Conservation (phyloP, 805 yeast species). For the Ogataea henricii region DNA sequence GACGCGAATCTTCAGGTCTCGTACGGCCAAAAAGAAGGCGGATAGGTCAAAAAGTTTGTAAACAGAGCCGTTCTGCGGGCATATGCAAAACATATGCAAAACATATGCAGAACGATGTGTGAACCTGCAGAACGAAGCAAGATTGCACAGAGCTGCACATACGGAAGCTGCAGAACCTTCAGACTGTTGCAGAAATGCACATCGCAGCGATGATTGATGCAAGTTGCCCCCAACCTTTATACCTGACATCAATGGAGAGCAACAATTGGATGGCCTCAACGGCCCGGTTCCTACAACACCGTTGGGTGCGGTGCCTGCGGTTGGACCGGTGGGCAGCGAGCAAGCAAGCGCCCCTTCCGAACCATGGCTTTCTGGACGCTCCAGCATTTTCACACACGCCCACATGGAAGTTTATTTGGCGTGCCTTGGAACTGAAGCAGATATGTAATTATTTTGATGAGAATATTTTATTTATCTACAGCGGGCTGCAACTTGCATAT, state of each 20-base stretch:
- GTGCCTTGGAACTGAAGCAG: background rate
- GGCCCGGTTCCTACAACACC: background rate
- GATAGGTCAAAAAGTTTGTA: too few relatives aligned
- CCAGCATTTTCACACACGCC: background rate
- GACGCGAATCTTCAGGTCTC: too few relatives aligned
- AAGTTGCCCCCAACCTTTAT: background rate
- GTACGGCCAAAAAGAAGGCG: background rate
- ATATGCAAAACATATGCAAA: background rate
- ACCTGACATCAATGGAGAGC: background rate
- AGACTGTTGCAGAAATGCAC: background rate
- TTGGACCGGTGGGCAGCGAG: too few relatives aligned
- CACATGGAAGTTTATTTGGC: background rate
- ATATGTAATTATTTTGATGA: background rate
- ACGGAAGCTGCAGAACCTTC: background rate
- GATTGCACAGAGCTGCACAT: background rate
- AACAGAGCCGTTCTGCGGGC: background rate
- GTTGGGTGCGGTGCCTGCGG: too few relatives aligned
- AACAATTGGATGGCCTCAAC: background rate
- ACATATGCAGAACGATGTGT: too few relatives aligned
- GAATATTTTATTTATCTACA: background rate
- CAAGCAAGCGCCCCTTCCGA: too few relatives aligned
- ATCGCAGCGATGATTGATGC: background rate
- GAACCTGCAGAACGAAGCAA: too few relatives aligned
- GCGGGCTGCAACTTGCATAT: background rate
- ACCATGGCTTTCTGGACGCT: too few relatives aligned